Evolutionary conservation across 2,329 filamentous ascomycete species (phyloP).

Genomic region (Raffaelea albimanens): DNA sequence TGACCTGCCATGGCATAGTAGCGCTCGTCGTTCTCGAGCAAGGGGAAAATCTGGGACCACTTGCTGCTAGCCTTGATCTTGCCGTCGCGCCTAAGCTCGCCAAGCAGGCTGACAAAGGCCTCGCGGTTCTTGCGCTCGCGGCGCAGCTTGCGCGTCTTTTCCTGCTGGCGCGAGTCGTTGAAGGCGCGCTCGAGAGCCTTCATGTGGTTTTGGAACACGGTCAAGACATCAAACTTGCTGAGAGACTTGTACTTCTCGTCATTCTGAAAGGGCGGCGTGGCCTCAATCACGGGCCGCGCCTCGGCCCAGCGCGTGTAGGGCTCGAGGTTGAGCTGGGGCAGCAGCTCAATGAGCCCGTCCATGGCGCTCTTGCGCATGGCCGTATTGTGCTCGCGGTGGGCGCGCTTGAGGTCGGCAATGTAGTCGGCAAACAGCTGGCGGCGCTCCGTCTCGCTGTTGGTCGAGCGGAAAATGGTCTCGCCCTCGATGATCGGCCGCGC

Average conservation of each 20-base stretch:
- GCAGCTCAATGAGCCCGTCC: constrained; percentile 68
- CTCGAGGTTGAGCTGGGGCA: constrained; percentile 74
- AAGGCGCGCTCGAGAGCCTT: constrained; percentile 83
- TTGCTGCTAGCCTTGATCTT: constrained; percentile 85
- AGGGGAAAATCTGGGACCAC: constrained; percentile 72
- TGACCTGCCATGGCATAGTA: constrained; percentile 80
- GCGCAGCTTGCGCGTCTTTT: constrained; percentile 72
- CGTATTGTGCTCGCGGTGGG: constrained; percentile 66
- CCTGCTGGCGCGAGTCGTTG: constrained; percentile 82
- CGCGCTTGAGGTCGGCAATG: constrained; percentile 71
- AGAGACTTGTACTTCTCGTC: constrained; percentile 47
- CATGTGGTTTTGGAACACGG: constrained; percentile 90
- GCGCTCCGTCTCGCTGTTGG: constrained; percentile 77
- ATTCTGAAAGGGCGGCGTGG: constrained; percentile 65
- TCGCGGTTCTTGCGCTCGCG: constrained; percentile 83
- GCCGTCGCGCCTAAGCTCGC: constrained; percentile 62
- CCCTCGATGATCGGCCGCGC: constrained; percentile 88
- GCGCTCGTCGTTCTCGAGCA: constrained; percentile 71
- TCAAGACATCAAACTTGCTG: constrained; percentile 82
- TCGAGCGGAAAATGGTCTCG: constrained; percentile 90
- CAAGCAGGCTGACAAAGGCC: constrained; percentile 63
- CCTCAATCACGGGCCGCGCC: constrained; percentile 72
- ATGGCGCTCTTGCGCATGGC: constrained; percentile 68
- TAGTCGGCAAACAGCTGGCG: constrained; percentile 92
- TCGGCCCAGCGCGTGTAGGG: constrained; percentile 93